Evolutionary conservation across 306 rosid genomes (phyloP).

Genomic region (Lupinus albus): DNA sequence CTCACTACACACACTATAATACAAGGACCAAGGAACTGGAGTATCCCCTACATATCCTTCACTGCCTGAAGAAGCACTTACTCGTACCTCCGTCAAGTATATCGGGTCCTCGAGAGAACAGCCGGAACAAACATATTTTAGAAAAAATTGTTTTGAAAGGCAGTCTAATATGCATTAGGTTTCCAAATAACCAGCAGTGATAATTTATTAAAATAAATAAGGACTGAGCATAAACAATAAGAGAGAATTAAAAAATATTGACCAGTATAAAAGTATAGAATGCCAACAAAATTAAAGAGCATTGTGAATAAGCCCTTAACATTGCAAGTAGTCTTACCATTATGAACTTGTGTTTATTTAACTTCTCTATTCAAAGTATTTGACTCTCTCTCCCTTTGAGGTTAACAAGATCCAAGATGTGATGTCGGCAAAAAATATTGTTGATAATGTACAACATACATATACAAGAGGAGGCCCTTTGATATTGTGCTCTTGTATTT

Average conservation of each 20-base stretch:
- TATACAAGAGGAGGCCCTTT: not conserved
- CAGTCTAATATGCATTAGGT: no score
- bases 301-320: not conserved
- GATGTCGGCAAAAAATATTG: conserved; percentile 18
- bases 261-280: not conserved
- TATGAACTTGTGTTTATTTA: conserved; percentile 24
- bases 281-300: conserved; percentile 14
- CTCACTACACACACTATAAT: no score
- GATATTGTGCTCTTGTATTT: conserved; percentile 1
- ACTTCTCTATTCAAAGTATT: not conserved
- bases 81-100: no score
- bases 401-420: not conserved
- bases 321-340: conserved; percentile 20
- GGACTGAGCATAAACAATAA: not conserved
- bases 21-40: no score
- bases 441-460: conserved; percentile 10
- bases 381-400: conserved; percentile 10
- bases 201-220: not conserved
- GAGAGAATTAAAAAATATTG: not conserved
- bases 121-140: no score
- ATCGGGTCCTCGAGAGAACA: no score
- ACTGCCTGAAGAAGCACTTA: no score
- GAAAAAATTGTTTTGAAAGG: no score
- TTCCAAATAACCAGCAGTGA: not conserved
- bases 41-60: no score